Percentiles rank a stretch among this genome's conserved stretches.
phyloP scores from a whole-genome alignment of 495 filamentous ascomycete species.

The Tuber magnatum region DNA sequence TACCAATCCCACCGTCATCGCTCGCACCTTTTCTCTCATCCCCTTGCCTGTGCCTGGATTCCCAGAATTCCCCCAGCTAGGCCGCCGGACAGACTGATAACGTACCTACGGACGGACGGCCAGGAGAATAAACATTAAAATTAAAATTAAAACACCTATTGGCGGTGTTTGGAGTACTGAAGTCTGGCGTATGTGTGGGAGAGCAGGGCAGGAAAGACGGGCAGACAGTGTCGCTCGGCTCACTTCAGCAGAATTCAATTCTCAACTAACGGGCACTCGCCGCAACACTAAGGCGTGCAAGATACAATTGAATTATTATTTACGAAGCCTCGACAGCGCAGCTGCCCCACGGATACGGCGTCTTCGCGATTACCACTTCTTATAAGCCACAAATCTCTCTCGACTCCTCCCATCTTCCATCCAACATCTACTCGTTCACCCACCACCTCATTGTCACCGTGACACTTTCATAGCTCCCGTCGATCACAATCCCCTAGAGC shows the following conservation, averaged over 20 bases:
- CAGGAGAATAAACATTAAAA: conserved; percentile 2
- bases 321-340: conserved; percentile 2
- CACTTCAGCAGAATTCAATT: neutral
- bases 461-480: conserved; percentile 35
- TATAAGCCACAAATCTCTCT: conserved; percentile 8
- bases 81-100: neutral
- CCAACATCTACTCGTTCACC: conserved; percentile 33
- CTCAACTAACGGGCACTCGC: conserved; percentile 5
- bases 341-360: neutral
- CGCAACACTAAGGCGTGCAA: neutral
- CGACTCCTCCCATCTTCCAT: conserved; percentile 20
- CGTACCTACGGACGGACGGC: conserved; percentile 3
- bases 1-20: conserved; percentile 35
- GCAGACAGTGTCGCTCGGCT: conserved; percentile 2
- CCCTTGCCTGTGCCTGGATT: conserved; percentile 21
- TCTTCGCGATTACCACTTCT: conserved; percentile 1
- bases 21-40: conserved; percentile 25
- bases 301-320: conserved; percentile 3
- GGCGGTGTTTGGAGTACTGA: neutral
- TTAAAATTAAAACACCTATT: neutral
- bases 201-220: conserved; percentile 7
- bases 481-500: conserved; percentile 32
- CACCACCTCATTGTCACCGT: conserved; percentile 33
- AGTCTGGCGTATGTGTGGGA: neutral
- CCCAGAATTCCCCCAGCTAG: neutral